Conservation (phyloP, 768 basidiomycete species). For the Mycena albidolilacea region DNA sequence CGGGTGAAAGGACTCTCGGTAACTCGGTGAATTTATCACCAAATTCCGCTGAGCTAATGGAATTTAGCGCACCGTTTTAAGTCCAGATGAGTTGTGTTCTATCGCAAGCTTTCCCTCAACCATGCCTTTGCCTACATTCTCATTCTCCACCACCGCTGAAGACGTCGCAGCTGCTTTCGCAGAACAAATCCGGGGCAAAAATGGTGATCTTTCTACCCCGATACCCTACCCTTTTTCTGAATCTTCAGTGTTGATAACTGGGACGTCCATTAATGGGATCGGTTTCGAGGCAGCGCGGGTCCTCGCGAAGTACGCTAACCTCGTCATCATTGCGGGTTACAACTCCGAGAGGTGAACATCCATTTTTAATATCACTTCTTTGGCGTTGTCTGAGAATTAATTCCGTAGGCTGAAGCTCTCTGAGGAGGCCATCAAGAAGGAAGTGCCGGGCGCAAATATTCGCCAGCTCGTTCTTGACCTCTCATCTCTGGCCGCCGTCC, state of each 20-base stretch:
- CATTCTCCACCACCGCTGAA: conserved; percentile 1
- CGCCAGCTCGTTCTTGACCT: conserved; percentile 22
- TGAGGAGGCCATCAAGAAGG: conserved; percentile 18
- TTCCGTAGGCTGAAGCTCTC: conserved; percentile 9
- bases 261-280: conserved; percentile 2
- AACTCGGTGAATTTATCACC: too few species aligned
- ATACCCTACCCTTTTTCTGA: background rate
- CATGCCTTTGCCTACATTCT: conserved; percentile 1
- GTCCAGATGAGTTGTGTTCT: too few species aligned
- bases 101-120: background rate
- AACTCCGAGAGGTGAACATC: conserved; percentile 13
- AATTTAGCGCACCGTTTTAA: too few species aligned
- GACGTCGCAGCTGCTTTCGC: conserved; percentile 11
- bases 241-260: conserved; percentile 12
- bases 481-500: conserved; percentile 15
- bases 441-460: conserved; percentile 2
- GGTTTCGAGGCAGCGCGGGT: conserved; percentile 21
- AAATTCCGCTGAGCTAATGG: too few species aligned
- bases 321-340: conserved; percentile 15
- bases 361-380: background rate
- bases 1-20: too few species aligned
- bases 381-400: too few species aligned
- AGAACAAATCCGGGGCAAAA: conserved; percentile 10
- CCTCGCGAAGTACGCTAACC: conserved; percentile 2
- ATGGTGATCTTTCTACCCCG: background rate